These are phyloP conservation scores for Amanita phalloides DNA, from an alignment of 768 basidiomycete genomes.

Conservation along the genomic window DNA sequence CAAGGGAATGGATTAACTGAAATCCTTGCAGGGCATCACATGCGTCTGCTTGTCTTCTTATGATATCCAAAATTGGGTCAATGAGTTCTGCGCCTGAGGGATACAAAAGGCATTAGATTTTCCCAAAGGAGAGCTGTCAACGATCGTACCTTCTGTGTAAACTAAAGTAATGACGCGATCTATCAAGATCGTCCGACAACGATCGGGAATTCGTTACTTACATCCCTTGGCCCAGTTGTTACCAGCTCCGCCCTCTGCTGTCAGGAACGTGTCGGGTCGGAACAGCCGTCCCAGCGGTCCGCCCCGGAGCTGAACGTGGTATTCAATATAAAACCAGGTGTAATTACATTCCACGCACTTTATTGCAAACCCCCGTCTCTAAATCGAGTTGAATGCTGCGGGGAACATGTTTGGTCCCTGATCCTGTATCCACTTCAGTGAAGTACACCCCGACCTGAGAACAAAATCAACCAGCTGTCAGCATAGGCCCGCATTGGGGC, in stretches of 20 bases:
- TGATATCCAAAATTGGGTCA: slow-evolving; percentile 73
- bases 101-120: neutral
- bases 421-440: slow-evolving; percentile 47
- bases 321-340: neutral
- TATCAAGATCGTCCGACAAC: neutral
- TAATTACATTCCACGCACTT: slow-evolving; percentile 29
- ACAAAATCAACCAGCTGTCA: slow-evolving; percentile 1
- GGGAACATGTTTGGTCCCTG: slow-evolving; percentile 70
- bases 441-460: slow-evolving; percentile 74
- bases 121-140: neutral
- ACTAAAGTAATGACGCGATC: slow-evolving; percentile 26
- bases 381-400: slow-evolving; percentile 86
- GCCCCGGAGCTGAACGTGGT: slow-evolving; percentile 39
- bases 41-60: slow-evolving; percentile 69
- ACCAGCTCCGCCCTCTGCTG: slow-evolving; percentile 55
- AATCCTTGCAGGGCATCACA: slow-evolving; percentile 89
- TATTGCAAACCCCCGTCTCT: slow-evolving; percentile 78
- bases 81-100: slow-evolving; percentile 77
- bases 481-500: too few relatives aligned
- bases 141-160: slow-evolving; percentile 72
- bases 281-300: slow-evolving; percentile 69
- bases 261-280: slow-evolving; percentile 79
- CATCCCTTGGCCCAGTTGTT: slow-evolving; percentile 98
- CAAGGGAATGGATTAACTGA: slow-evolving; percentile 81
- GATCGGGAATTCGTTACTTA: slow-evolving; percentile 25